A percentile compares a stretch with the other conserved stretches of the same genome.
Evolutionary conservation across 2,329 filamentous ascomycete genomes (phyloP).

Genomic region (Dothiorella sarmentorum): DNA sequence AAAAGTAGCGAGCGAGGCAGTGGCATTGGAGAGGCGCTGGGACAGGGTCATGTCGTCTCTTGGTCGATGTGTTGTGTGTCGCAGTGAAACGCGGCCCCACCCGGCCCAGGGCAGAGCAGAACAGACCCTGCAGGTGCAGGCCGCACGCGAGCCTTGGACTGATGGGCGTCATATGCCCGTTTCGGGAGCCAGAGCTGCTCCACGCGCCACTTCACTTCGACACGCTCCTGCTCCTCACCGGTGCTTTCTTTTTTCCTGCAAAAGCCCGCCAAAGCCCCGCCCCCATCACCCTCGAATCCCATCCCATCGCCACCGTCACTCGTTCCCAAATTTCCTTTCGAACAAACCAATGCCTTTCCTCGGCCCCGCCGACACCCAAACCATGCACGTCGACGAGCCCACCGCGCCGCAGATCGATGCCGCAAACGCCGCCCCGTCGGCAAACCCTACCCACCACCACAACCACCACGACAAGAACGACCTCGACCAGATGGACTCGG

Average conservation of each 20-base stretch:
- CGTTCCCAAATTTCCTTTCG: conserved; percentile 1
- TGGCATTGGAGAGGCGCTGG: background rate
- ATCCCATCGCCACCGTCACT: background rate
- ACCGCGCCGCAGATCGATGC: conserved; percentile 23
- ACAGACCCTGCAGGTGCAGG: background rate
- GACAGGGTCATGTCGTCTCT: background rate
- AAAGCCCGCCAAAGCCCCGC: conserved; percentile 3
- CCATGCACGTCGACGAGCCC: conserved; percentile 13
- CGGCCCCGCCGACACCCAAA: conserved; percentile 1
- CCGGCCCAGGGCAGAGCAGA: background rate
- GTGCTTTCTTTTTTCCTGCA: conserved; percentile 7
- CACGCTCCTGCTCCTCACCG: conserved; percentile 14
- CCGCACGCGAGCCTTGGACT: background rate
- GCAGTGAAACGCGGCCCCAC: background rate
- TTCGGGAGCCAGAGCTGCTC: background rate
- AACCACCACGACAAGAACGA: background rate
- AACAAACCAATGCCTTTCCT: too few species aligned
- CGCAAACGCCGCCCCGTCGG: conserved; percentile 25
- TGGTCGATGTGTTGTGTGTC: background rate
- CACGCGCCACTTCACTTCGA: conserved; percentile 12
- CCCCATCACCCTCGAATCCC: background rate
- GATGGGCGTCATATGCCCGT: background rate
- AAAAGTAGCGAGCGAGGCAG: background rate
- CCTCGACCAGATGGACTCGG: conserved; percentile 1
- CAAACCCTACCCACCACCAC: conserved; percentile 24